Base-by-base conservation (phyloP, 768 basidiomycete species). In the Tephrocybe sp. region DNA sequence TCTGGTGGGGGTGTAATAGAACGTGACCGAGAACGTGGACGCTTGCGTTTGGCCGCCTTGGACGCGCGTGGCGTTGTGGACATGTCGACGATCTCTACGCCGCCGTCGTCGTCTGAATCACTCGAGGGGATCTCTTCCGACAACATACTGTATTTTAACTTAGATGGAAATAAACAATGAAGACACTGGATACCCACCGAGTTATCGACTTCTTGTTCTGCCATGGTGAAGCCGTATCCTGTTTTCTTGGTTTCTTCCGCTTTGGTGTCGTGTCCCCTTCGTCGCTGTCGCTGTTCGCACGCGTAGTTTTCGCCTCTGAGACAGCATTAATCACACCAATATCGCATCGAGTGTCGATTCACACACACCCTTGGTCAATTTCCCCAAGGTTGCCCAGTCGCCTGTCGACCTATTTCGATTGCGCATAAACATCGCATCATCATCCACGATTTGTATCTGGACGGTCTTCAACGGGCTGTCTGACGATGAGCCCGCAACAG, bases 1-100 rank as follows among this genome's bases (percentile, higher is more conserved):
- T 72, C 73, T 0, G 89, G 90, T 4, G 89, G 89, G 2, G 90
- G 89, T 0, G 89, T 92, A 33, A 91, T 78, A 3, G 89, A 92
- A 20, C 74, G 70, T 25, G 81, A 84, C 39, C 83, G 77, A 30
- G 70, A 61, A 26, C 77, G 74, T 34, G 69, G 59, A 33, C 77
- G 74, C 54, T 77, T 78, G 24, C 69, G 68, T 48, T 72, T 72
- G 2, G 68, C 58, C 3, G 58, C 47, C 18, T 55, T 43, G 26
- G 56, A 75, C 70, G 51, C 70, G 59, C 53, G 73, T 58, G 58
- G 65, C 43, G 59, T 67, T 50, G 50, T 51, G 3, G 46, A 63
- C 26, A 46, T 51, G 12, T 48, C 67, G 11, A 64, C 54, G 25
- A 71, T 63, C 57, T 79, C 72, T 17, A 79, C 49, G 12, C 72